Evolutionary conservation across 163 green algal genomes (phyloP).

Genomic region (Coccomyxa subellipsoidea): DNA sequence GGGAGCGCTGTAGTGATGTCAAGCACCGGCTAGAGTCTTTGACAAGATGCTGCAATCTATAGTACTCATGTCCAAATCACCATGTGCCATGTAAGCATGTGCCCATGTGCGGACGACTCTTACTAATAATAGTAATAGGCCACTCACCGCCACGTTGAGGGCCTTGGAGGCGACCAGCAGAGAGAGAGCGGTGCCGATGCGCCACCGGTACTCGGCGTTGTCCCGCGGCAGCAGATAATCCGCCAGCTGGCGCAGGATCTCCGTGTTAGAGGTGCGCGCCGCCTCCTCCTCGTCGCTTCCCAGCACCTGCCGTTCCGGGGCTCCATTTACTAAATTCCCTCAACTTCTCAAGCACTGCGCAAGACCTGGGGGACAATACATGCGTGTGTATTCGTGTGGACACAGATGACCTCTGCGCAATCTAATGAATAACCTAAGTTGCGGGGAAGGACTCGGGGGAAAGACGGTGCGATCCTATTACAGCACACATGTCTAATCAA

Average conservation of each 20-base stretch:
- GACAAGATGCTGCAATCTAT: no score
- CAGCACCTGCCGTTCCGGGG: neutral
- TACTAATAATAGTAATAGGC: neutral
- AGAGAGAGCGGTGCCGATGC: constrained; percentile 57
- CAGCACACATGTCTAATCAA: no score
- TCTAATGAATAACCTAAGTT: neutral
- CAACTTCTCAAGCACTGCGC: neutral
- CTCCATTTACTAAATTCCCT: neutral
- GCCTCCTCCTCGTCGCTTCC: neutral
- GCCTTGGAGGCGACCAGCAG: constrained; percentile 83
- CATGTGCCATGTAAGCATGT: no score
- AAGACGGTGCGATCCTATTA: neutral
- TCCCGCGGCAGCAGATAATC: constrained; percentile 56
- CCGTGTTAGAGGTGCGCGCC: constrained; percentile 15
- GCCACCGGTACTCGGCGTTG: constrained; percentile 62
- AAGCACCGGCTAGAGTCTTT: no score
- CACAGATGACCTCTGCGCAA: neutral
- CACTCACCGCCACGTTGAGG: constrained; percentile 68
- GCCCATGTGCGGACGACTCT: no score
- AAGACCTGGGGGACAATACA: no score
- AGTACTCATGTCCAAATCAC: no score
- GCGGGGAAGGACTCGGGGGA: neutral
- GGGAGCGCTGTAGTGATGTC: no score
- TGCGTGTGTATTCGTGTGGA: neutral
- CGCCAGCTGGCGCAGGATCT: constrained; percentile 45